These are phyloP conservation scores for Phytophthora pluvialis DNA, from an alignment of 352 stramenopile species.

Conservation along the genomic window DNA sequence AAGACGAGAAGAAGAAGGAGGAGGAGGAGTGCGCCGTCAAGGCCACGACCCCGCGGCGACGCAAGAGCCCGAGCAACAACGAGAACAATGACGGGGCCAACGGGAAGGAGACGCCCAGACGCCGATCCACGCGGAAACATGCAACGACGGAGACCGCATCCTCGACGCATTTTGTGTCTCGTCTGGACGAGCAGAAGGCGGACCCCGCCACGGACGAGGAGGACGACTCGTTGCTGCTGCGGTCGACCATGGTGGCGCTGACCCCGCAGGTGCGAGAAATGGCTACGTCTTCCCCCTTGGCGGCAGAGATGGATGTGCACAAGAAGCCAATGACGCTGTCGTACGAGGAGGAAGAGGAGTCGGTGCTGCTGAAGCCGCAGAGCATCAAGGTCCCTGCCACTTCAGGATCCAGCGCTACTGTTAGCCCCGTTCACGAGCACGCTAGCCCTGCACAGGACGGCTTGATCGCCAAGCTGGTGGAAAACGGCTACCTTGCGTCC, in stretches of 20 bases:
- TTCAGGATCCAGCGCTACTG: conserved; percentile 15
- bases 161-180: conserved; percentile 41
- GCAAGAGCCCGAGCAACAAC: conserved; percentile 27
- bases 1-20: conserved; percentile 17
- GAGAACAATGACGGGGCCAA: conserved; percentile 25
- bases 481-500: conserved; percentile 68
- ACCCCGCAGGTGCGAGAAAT: conserved; percentile 37
- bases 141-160: conserved; percentile 30
- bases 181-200: conserved; percentile 40
- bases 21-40: conserved; percentile 15
- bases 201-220: conserved; percentile 47
- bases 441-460: conserved; percentile 14
- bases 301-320: conserved; percentile 22
- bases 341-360: conserved; percentile 61
- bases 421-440: conserved; percentile 19
- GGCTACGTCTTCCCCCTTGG: conserved; percentile 10
- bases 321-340: conserved; percentile 52
- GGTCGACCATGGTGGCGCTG: conserved; percentile 57
- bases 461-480: conserved; percentile 56
- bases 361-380: conserved; percentile 31
- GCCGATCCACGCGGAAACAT: conserved; percentile 31
- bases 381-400: conserved; percentile 6
- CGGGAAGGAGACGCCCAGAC: conserved; percentile 23
- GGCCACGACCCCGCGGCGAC: conserved; percentile 21
- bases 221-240: conserved; percentile 54